phyloP scores from a whole-genome alignment of 345 rosid species.

The Erodium maritimum region DNA sequence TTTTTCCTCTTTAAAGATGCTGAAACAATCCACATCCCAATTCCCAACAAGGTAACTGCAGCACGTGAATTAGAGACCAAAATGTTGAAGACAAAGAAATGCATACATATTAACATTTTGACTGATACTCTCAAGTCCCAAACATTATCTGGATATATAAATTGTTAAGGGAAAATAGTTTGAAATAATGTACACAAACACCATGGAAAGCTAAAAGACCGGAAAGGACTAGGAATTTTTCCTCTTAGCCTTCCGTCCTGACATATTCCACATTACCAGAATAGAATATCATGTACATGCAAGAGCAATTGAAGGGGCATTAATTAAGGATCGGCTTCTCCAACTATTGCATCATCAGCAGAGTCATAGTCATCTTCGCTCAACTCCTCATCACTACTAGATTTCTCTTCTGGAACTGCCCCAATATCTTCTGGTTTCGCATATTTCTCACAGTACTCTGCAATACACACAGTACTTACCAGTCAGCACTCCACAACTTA shows the following conservation, averaged over 20 bases:
- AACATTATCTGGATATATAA: background rate
- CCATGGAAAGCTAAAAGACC: background rate
- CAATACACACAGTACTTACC: background rate
- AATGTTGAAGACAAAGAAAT: background rate
- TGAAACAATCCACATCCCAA: no score
- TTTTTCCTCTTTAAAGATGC: no score
- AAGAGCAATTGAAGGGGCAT: background rate
- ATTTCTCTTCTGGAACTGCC: conserved; percentile 41
- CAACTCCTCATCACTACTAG: conserved; percentile 70
- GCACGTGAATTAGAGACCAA: no score
- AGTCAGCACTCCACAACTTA: no score
- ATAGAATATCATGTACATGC: background rate
- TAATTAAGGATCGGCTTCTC: conserved; percentile 61
- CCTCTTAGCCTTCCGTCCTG: background rate
- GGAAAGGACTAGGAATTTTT: background rate
- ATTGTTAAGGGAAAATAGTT: no score
- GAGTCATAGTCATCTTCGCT: conserved; percentile 72
- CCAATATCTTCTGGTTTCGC: conserved; percentile 70
- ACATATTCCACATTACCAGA: background rate
- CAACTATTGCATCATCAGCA: conserved; percentile 62
- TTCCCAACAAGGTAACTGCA: no score
- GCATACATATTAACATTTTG: background rate
- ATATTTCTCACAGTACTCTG: conserved; percentile 81
- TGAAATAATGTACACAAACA: background rate
- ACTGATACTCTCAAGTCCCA: background rate